Percentiles rank a stretch among this genome's conserved stretches.
These are phyloP conservation scores for Ophiocytium majus DNA, from an alignment of 352 stramenopile species.

Conservation along the genomic window DNA sequence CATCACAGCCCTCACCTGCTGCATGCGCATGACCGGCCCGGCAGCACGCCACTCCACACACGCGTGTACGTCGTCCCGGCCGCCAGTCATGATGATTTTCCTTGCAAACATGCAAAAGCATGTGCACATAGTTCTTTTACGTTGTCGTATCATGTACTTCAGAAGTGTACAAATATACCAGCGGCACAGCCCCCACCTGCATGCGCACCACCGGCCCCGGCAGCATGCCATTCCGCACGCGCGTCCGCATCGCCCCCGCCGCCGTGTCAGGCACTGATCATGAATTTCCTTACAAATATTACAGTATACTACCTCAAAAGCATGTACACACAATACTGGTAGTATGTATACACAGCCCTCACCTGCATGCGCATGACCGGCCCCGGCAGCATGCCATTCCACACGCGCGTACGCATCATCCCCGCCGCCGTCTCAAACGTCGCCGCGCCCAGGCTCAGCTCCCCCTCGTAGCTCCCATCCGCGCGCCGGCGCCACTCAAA, in stretches of 20 bases:
- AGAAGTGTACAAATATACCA: background rate
- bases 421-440: background rate
- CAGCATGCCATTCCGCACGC: background rate
- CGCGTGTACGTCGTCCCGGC: background rate
- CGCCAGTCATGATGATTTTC: too few species aligned
- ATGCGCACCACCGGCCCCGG: background rate
- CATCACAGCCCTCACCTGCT: background rate
- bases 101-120: too few species aligned
- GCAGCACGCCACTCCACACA: background rate
- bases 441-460: background rate
- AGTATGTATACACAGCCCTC: background rate
- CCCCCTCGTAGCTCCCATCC: slow-evolving; percentile 1
- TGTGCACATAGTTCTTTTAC: too few species aligned
- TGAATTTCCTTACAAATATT: too few species aligned
- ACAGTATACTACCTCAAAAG: too few species aligned
- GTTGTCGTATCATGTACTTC: background rate
- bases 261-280: background rate
- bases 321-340: background rate
- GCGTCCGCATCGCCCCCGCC: background rate
- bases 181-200: background rate
- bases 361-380: slow-evolving; percentile 14
- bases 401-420: background rate
- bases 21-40: background rate
- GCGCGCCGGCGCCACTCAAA: background rate
- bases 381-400: slow-evolving; percentile 3